Evolutionary conservation across 352 stramenopile genomes (phyloP).

Genomic region (Pythium pyrilobum): DNA sequence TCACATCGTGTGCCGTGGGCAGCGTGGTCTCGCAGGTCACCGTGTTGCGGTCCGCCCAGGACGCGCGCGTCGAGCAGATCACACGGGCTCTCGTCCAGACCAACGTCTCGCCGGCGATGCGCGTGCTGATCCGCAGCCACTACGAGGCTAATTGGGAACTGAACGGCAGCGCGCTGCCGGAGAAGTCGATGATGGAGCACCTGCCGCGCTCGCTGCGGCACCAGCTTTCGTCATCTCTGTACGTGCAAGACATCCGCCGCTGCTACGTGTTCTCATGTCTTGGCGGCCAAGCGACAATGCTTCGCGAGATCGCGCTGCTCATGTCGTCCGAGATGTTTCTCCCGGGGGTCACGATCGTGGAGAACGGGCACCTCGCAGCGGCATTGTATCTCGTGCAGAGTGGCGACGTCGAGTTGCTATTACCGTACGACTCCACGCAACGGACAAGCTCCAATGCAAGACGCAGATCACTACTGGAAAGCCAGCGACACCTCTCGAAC

Average conservation of each 20-base stretch:
- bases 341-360: slow-evolving; percentile 41
- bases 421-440: slow-evolving; percentile 20
- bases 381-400: slow-evolving; percentile 58
- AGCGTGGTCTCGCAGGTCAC: slow-evolving; percentile 51
- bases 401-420: slow-evolving; percentile 47
- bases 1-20: slow-evolving; percentile 48
- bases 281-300: slow-evolving; percentile 4
- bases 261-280: slow-evolving; percentile 18
- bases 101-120: slow-evolving; percentile 34
- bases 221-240: slow-evolving; percentile 30
- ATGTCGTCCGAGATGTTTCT: slow-evolving; percentile 56
- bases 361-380: slow-evolving; percentile 39
- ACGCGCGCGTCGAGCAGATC: slow-evolving; percentile 45
- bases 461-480: slow-evolving; percentile 1
- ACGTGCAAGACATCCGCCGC: slow-evolving; percentile 26
- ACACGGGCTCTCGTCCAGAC: slow-evolving; percentile 47
- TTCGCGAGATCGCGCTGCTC: slow-evolving; percentile 19
- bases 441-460: background rate
- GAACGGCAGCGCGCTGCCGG: slow-evolving; percentile 49
- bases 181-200: slow-evolving; percentile 43
- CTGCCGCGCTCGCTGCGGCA: slow-evolving; percentile 44
- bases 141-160: slow-evolving; percentile 75
- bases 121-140: slow-evolving; percentile 48
- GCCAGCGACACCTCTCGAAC: background rate
- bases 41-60: slow-evolving; percentile 33